phyloP scores from a whole-genome alignment of 2,329 filamentous ascomycete species.

The Monosporascus sp. region DNA sequence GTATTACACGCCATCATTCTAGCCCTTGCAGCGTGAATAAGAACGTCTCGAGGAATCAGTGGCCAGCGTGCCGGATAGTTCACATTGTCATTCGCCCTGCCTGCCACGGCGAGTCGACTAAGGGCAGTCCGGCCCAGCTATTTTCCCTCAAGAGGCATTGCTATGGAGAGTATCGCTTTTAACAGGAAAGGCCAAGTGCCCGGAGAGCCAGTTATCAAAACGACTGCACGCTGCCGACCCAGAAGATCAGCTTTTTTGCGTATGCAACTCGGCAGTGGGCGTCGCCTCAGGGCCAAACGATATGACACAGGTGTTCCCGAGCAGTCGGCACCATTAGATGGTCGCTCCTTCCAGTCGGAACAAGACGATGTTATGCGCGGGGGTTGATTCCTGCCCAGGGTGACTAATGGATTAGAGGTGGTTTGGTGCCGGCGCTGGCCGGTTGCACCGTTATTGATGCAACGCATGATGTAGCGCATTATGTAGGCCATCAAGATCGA shows the following conservation, averaged over 20 bases:
- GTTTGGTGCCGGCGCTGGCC: no score
- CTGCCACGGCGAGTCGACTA: no score
- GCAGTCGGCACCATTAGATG: slow-evolving; percentile 7
- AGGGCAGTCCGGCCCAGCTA: not conserved
- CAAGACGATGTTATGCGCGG: not conserved
- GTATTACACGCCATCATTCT: not conserved
- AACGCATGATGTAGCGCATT: no score
- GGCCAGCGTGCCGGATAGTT: no score
- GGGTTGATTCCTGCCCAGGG: not conserved
- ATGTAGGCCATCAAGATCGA: no score
- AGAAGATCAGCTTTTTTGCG: slow-evolving; percentile 21
- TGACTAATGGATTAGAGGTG: not conserved
- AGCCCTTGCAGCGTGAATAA: not conserved
- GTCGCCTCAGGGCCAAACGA: slow-evolving; percentile 8
- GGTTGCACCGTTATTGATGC: no score
- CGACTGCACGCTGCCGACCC: slow-evolving; percentile 20
- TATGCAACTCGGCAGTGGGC: slow-evolving; percentile 18
- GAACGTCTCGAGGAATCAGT: no score
- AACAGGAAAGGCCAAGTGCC: not conserved
- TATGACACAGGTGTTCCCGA: slow-evolving; percentile 11
- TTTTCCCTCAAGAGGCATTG: not conserved
- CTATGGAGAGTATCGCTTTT: not conserved
- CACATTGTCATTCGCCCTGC: no score
- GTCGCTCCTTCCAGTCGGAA: not conserved
- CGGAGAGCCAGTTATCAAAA: not conserved